Base-by-base conservation (phyloP, 2,329 filamentous ascomycete species). In the Calonectria honghensis region DNA sequence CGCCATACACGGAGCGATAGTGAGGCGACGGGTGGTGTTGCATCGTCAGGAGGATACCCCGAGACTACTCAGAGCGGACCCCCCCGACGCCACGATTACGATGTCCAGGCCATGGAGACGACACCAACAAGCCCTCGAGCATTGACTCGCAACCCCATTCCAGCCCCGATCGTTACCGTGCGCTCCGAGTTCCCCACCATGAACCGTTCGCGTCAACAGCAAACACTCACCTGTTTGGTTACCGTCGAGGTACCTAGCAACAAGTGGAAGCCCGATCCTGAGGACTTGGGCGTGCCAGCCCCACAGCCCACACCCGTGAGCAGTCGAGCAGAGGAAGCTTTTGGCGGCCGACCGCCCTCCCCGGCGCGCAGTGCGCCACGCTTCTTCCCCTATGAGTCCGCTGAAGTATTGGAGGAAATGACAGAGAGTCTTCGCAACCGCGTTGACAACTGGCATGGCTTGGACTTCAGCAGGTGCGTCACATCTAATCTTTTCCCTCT, bases 361-460 rank as follows among this genome's bases (percentile, higher is more conserved):
- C 92, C 93, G 5, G 87, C 87, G 54, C 89, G 87, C 68, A 90
- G 86, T 73, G 88, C 88, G 35, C 89, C 91, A 11, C 90, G 91
- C 2, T 92, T 94, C 76, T 90, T 91, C 74, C 93, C 94, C 1
- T 95, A 94, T 78, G 95, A 97, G 83, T 91, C 94, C 3, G 89
- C 92, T 3, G 94, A 96, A 79, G 92, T 93, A 6, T 84, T 98
- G 72, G 94, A 97, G 70, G 93, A 96, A 77, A 94, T 97, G 82
- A 97, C 96, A 0, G 95, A 98, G 81, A 95, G 93, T 76, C 87
- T 99, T 73, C 93, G 95, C 73, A 91, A 88, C 59, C 93, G 96
- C n/a, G 97, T 99, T 14, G 97, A 99, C 81, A 98, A 98, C 80
- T 99, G 97, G 97, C 97, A 99, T 83, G 96, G 97, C 0, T 89